These are phyloP conservation scores for Holtermanniella nyarrowii DNA, from an alignment of 768 basidiomycete genomes.

Conservation along the genomic window DNA sequence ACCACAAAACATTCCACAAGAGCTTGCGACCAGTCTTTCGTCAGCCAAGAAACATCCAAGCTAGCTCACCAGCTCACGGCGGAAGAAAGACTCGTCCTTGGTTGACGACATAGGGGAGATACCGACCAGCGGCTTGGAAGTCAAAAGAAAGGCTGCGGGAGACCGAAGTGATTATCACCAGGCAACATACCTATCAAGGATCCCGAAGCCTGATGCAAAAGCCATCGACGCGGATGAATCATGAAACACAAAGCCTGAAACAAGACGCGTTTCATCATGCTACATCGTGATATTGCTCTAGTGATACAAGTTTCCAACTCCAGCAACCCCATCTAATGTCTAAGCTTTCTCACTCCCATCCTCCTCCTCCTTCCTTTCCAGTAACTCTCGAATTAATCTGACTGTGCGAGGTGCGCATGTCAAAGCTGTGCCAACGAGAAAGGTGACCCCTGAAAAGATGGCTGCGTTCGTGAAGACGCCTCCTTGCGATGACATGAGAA, in stretches of 20 bases:
- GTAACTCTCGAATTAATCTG: not conserved
- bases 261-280: not conserved
- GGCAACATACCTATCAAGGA: too few species aligned
- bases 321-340: too few species aligned
- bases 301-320: too few species aligned
- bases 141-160: not conserved
- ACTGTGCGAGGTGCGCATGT: conserved; percentile 10
- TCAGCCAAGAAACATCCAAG: not conserved
- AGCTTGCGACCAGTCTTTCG: conserved; percentile 24
- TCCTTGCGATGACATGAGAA: not conserved
- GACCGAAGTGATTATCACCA: not conserved
- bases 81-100: not conserved
- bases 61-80: not conserved
- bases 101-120: not conserved
- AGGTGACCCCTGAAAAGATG: conserved; percentile 22
- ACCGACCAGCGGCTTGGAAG: not conserved
- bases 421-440: conserved; percentile 16
- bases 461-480: conserved; percentile 17
- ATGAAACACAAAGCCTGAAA: not conserved
- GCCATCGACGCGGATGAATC: too few species aligned
- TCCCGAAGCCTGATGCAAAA: too few species aligned
- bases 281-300: not conserved
- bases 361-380: not conserved
- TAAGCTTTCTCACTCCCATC: not conserved
- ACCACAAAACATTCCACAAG: conserved; percentile 48